Evolutionary conservation across 192 early-diverging fungal species (phyloP).

Genomic region (Coemansia sp.): DNA sequence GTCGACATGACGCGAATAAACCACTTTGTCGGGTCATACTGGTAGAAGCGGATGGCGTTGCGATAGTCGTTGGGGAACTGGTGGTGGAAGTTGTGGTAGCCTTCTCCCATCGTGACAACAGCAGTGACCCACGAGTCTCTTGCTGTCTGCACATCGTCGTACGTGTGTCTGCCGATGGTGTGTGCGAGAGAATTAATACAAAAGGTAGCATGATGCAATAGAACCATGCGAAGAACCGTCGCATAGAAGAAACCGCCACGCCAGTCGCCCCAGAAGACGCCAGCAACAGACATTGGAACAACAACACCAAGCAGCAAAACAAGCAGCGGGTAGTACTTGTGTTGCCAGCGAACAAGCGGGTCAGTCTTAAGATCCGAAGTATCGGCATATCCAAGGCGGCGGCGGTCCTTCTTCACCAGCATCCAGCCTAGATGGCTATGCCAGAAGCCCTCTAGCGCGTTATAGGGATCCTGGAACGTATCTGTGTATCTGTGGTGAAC

Average conservation of each 20-base stretch:
- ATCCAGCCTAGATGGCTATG: slow-evolving; percentile 88
- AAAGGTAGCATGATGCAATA: slow-evolving; percentile 86
- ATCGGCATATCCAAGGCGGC: slow-evolving; percentile 75
- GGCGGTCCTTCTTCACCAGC: slow-evolving; percentile 74
- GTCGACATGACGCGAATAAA: slow-evolving; percentile 61
- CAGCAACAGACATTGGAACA: slow-evolving; percentile 83
- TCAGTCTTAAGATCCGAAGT: slow-evolving; percentile 77
- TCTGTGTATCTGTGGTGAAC: slow-evolving; percentile 89
- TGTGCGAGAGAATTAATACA: slow-evolving; percentile 85
- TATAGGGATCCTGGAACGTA: slow-evolving; percentile 80
- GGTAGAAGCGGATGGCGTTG: slow-evolving; percentile 64
- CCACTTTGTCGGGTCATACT: slow-evolving; percentile 87
- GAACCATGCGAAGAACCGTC: slow-evolving; percentile 67
- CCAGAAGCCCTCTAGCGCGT: slow-evolving; percentile 75
- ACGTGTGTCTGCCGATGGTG: slow-evolving; percentile 68
- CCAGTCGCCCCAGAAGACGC: slow-evolving; percentile 81
- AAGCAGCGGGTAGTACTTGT: slow-evolving; percentile 73
- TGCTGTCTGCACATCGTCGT: slow-evolving; percentile 80
- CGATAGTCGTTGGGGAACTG: slow-evolving; percentile 81
- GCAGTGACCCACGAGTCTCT: slow-evolving; percentile 76
- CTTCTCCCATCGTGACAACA: slow-evolving; percentile 71
- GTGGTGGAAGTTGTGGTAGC: slow-evolving; percentile 83
- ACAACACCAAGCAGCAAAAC: slow-evolving; percentile 73
- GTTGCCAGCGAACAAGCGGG: slow-evolving; percentile 72
- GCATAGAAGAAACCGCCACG: slow-evolving; percentile 81